phyloP scores from a whole-genome alignment of 768 basidiomycete genomes.

The Amanita polypyramis region DNA sequence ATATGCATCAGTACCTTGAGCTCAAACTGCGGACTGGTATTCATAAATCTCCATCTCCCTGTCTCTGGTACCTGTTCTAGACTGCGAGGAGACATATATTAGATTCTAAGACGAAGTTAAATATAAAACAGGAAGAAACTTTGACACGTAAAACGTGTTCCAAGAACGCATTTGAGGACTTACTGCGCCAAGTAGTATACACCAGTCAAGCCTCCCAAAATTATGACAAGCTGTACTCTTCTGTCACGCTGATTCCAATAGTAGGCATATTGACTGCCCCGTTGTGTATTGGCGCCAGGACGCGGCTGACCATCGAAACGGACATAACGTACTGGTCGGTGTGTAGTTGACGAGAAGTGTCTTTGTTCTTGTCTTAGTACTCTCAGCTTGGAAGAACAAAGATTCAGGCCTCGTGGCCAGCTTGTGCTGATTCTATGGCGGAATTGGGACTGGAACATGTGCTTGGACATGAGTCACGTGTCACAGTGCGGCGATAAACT shows the following conservation, averaged over 20 bases:
- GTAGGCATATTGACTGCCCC: neutral
- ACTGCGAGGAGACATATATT: slow-evolving; percentile 27
- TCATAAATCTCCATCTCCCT: slow-evolving; percentile 85
- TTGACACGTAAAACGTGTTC: neutral
- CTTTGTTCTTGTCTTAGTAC: neutral
- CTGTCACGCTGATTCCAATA: slow-evolving; percentile 1
- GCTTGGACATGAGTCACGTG: too few species aligned
- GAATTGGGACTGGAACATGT: too few species aligned
- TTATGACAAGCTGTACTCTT: slow-evolving; percentile 1
- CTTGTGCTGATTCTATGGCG: too few species aligned
- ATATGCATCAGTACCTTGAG: slow-evolving; percentile 29
- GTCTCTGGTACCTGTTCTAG: slow-evolving; percentile 82
- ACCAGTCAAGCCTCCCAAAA: slow-evolving; percentile 11
- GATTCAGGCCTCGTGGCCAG: too few species aligned
- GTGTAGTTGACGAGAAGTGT: neutral
- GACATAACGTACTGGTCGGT: slow-evolving; percentile 1
- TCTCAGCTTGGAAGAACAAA: neutral
- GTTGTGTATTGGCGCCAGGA: neutral
- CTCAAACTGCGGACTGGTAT: slow-evolving; percentile 50
- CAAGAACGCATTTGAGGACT: slow-evolving; percentile 6
- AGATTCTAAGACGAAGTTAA: neutral
- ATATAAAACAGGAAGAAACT: neutral
- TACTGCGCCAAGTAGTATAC: slow-evolving; percentile 26
- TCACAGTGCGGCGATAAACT: too few species aligned
- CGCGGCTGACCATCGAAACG: slow-evolving; percentile 3